A percentile compares a stretch with the other conserved stretches of the same genome.
Evolutionary conservation across 176 grass and related monocot species (phyloP).

Genomic region (Echinochloa phyllopogon): DNA sequence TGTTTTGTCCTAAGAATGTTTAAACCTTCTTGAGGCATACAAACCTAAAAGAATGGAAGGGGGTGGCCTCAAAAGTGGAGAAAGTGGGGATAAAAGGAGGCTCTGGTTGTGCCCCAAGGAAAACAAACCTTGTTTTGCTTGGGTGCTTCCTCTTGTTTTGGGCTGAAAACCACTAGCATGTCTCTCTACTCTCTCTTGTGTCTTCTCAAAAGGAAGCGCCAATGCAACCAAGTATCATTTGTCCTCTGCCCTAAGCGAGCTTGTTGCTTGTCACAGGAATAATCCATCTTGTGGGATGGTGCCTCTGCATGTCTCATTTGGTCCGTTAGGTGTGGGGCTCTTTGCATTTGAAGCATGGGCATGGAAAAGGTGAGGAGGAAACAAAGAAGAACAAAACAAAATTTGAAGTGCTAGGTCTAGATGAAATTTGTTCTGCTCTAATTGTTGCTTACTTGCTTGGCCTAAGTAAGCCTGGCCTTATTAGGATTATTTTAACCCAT

Average conservation of each 20-base stretch:
- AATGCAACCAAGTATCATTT: constrained; percentile 62
- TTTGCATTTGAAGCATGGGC: constrained; percentile 38
- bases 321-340: constrained; percentile 6
- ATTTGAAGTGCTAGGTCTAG: not conserved
- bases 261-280: constrained; percentile 84
- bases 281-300: constrained; percentile 38
- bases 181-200: constrained; percentile 9
- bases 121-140: constrained; percentile 62
- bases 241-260: constrained; percentile 68
- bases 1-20: constrained; percentile 94
- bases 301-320: constrained; percentile 49
- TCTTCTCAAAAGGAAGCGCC: constrained; percentile 74
- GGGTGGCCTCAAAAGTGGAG: constrained; percentile 88
- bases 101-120: constrained; percentile 48
- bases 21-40: constrained; percentile 72
- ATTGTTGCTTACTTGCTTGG: not conserved
- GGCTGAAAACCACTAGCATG: constrained; percentile 31
- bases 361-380: constrained; percentile 13
- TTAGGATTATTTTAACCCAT: not conserved
- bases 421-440: not conserved
- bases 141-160: constrained; percentile 89
- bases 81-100: constrained; percentile 79
- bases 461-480: constrained; percentile 5
- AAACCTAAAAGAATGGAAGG: constrained; percentile 66
- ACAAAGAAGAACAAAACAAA: constrained; percentile 24